Evolutionary conservation across 805 yeast genomes (phyloP).

Genomic region (Nakazawaea laoshanensis): DNA sequence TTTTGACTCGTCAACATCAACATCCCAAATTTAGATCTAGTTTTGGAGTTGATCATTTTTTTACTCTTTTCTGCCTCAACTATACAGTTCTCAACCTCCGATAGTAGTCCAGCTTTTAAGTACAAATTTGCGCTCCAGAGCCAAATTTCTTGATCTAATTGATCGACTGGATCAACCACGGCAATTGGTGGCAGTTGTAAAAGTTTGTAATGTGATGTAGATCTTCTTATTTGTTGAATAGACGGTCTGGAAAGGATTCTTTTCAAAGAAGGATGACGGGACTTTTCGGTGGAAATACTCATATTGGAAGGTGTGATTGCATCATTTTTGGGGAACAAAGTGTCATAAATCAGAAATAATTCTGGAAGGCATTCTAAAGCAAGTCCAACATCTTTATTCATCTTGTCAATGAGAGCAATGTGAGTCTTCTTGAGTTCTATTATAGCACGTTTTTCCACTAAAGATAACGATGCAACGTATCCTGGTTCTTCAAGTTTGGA

Average conservation of each 20-base stretch:
- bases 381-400: constrained; percentile 41
- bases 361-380: constrained; percentile 62
- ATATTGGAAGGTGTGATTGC: constrained; percentile 2
- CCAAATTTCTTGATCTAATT: constrained; percentile 61
- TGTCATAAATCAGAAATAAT: constrained; percentile 50
- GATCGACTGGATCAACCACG: background rate
- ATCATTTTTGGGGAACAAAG: constrained; percentile 26
- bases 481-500: constrained; percentile 12
- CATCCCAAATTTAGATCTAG: constrained; percentile 42
- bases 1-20: constrained; percentile 24
- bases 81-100: constrained; percentile 65
- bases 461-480: constrained; percentile 10
- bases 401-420: constrained; percentile 56
- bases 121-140: constrained; percentile 64
- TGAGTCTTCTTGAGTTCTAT: constrained; percentile 70
- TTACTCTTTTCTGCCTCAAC: constrained; percentile 55
- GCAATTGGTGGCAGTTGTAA: too few species aligned
- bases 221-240: background rate
- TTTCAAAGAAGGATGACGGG: constrained; percentile 1
- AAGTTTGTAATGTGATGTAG: constrained; percentile 19
- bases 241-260: constrained; percentile 3
- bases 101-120: constrained; percentile 38
- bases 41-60: constrained; percentile 37
- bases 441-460: constrained; percentile 33
- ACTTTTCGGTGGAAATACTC: background rate